Evolutionary conservation across 176 grass and related monocot species (phyloP).

Genomic region (Carex cristatella): DNA sequence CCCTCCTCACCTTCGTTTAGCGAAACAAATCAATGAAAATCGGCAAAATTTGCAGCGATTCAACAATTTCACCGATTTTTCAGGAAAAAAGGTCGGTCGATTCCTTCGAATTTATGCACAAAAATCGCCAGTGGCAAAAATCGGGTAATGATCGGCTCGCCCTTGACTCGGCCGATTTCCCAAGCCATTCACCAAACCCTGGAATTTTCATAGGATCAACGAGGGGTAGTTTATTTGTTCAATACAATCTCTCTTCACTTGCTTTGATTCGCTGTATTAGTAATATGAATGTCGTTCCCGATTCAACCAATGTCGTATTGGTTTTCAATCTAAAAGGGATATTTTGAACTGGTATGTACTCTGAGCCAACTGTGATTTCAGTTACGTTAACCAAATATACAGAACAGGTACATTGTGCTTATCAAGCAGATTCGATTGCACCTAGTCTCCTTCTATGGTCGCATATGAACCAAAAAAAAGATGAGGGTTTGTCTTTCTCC

Average conservation of each 20-base stretch:
- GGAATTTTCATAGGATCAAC: background rate
- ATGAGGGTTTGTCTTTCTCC: slow-evolving; percentile 5
- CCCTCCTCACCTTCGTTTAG: too few species aligned
- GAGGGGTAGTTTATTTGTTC: background rate
- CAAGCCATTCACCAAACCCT: background rate
- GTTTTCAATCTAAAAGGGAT: slow-evolving; percentile 9
- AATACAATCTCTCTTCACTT: background rate
- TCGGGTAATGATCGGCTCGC: background rate
- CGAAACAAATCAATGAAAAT: too few species aligned
- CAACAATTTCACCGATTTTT: too few species aligned
- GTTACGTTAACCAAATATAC: slow-evolving; percentile 12
- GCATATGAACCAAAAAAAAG: slow-evolving; percentile 3
- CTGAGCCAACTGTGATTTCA: slow-evolving; percentile 4
- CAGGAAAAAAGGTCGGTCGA: too few species aligned
- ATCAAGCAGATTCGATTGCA: slow-evolving; percentile 4
- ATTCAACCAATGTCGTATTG: background rate
- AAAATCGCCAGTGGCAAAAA: background rate
- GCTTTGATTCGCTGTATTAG: background rate
- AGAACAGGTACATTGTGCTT: background rate
- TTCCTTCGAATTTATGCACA: background rate
- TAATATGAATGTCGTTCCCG: background rate
- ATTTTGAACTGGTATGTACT: background rate
- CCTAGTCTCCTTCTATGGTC: background rate
- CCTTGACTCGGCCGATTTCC: background rate
- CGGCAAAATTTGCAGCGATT: too few species aligned